Evolutionary conservation across 441 rosid genomes (phyloP), one percentile per base, ranked within the genome.

Genomic region (Gossypium schwendimanii): DNA sequence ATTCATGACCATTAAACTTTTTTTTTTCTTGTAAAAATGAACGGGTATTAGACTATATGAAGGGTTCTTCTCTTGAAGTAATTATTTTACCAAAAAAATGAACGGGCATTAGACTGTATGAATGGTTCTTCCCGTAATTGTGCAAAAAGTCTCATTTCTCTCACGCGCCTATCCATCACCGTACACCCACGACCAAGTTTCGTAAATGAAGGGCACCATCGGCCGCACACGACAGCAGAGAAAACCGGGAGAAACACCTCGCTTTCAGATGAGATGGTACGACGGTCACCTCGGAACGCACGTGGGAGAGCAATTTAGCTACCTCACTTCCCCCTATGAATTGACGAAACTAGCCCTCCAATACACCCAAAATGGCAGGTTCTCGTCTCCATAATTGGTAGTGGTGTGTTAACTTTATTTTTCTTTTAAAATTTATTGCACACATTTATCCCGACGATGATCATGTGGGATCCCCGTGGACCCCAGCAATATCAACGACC

Each of bases 381-480:
- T 52, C 70, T 17, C 9, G 21, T 52, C 60, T 50, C 60, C 39
- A 4, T 47, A 28, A 9, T 28, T 7, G 41, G 41, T 7, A 6
- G 10, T 28, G 60, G 61, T 52, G 60, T 15, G 21, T 45, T 33
- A 18, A 44, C 0, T 31, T 62, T 18, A 8, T 61, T 52, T 15
- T 52, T 52, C 17, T 52, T 15, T 0, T 8, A n/a, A 31, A 20
- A 39, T 20, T 24, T 24, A 2, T 61, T 2, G 52, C 9, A 20
- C 57, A 7, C 70, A 45, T 6, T 14, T 6, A 49, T 45, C 18
- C 21, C 14, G 9, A 49, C 39, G n/a, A 24, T 7, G 58, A 39
- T 15, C 66, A 71, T 72, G 75, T 82, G 84, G 80, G 67, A 52
- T n/a, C 14, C 21, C 14, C n/a, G 6, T 15, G 49, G 81, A 73